These are phyloP conservation scores for Phytopythium litorale DNA, from an alignment of 352 stramenopile genomes.

Conservation along the genomic window DNA sequence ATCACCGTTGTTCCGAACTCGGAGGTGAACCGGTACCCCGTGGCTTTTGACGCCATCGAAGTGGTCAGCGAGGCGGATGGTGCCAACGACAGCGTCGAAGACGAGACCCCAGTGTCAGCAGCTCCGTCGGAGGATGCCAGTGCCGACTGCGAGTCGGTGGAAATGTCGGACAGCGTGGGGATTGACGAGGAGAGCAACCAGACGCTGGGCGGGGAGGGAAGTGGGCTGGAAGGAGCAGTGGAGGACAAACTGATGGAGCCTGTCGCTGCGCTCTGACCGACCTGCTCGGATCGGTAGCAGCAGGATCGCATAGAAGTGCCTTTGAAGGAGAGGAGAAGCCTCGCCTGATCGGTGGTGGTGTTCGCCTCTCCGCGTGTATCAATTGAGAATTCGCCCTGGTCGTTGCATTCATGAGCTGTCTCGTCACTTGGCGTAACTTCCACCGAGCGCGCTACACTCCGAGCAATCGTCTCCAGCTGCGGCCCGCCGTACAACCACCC, in stretches of 20 bases:
- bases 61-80: constrained; percentile 18
- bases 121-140: too few relatives aligned
- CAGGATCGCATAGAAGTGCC: background rate
- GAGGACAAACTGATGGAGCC: background rate
- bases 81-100: constrained; percentile 4
- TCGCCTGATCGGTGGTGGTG: background rate
- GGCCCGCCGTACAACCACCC: too few relatives aligned
- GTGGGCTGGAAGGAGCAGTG: background rate
- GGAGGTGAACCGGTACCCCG: constrained; percentile 48
- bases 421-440: background rate
- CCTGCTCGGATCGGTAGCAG: background rate
- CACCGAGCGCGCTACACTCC: too few relatives aligned
- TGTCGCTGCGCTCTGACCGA: background rate
- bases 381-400: constrained; percentile 2
- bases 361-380: background rate
- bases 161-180: background rate
- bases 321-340: background rate
- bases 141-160: background rate
- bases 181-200: background rate
- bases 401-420: background rate
- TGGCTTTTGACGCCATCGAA: constrained; percentile 71
- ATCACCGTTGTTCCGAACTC: constrained; percentile 46
- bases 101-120: background rate
- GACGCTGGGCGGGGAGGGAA: background rate
- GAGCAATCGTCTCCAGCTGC: too few relatives aligned